phyloP scores from a whole-genome alignment of 1,139 yeast species.

The Diutina ranongensis region DNA sequence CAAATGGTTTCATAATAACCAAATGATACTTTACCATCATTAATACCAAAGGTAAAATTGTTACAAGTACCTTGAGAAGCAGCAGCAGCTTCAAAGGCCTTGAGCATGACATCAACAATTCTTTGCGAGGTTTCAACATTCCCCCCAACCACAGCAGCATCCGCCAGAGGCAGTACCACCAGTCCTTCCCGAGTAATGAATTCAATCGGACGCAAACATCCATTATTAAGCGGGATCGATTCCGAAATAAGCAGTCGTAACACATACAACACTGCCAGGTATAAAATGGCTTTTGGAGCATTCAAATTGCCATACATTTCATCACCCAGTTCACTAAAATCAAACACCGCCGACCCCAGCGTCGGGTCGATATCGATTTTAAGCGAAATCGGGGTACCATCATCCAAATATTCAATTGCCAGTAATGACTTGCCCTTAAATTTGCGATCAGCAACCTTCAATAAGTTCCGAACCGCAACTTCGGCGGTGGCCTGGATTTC shows the following conservation, averaged over 20 bases:
- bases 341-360: constrained; percentile 41
- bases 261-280: constrained; percentile 73
- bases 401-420: constrained; percentile 49
- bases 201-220: constrained; percentile 60
- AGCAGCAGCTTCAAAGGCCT: constrained; percentile 50
- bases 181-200: constrained; percentile 51
- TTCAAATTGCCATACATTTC: constrained; percentile 53
- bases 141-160: constrained; percentile 84
- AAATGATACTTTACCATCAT: constrained; percentile 33
- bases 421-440: constrained; percentile 25
- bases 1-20: constrained; percentile 68
- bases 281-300: constrained; percentile 60
- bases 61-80: constrained; percentile 72
- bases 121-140: constrained; percentile 84
- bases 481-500: constrained; percentile 55
- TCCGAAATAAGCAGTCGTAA: constrained; percentile 63
- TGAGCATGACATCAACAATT: constrained; percentile 66
- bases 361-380: constrained; percentile 29
- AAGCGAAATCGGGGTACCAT: constrained; percentile 43
- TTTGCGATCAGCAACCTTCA: constrained; percentile 24
- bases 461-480: constrained; percentile 33
- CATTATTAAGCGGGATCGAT: constrained; percentile 78
- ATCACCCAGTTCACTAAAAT: constrained; percentile 49
- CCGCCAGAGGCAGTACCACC: constrained; percentile 56
- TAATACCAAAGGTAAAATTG: constrained; percentile 57